Evolutionary conservation across 2,329 filamentous ascomycete species (phyloP), one percentile per base, ranked within the genome.

Genomic region (Epichloe elymi): DNA sequence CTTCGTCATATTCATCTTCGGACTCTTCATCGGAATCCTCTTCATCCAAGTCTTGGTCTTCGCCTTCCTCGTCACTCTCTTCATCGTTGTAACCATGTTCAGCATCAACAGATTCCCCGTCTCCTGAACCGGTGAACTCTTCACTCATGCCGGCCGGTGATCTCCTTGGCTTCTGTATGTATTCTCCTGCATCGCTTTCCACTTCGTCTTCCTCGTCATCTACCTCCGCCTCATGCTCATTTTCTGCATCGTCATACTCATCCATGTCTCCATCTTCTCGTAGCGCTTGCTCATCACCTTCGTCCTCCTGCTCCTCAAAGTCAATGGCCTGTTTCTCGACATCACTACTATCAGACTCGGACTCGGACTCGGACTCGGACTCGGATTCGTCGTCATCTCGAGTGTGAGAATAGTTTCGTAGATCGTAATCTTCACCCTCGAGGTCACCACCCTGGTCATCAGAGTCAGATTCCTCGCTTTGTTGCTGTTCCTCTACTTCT

Each of bases 391-490:
- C 66, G 23, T 68, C 65, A 44, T 63, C 60, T 37, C 58, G 61
- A 30, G 64, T 56, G 40, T 56, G 55, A 44, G 62, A 61, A 50
- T 66, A 66, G 39, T 65, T 65, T 46, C 63, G 54, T 30, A 66
- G 54, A 44, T 67, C 63, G 26, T 66, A 66, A 50, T 66, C 65
- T 35, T 67, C 63, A 12, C 65, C 64, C 37, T 58, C 55, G 19
- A 60, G 51, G 15, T 65, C 62, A 1, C 59, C 58, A 17, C 58
- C 60, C 48, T 64, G 59, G 19, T 54, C 54, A 44, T 59, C 42
- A 7, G 42, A 54, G 36, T 20, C 35, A 33, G 40, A 48, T 30
- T 10, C 55, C 44, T 60, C 60, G 42, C 52, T n/a, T 39, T 40
- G 4, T 35, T 42, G 14, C 17, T 33, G n/a, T 20, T 44, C 33